Base-by-base conservation (phyloP, 2,329 filamentous ascomycete genomes). In the Neobulgaria alba region DNA sequence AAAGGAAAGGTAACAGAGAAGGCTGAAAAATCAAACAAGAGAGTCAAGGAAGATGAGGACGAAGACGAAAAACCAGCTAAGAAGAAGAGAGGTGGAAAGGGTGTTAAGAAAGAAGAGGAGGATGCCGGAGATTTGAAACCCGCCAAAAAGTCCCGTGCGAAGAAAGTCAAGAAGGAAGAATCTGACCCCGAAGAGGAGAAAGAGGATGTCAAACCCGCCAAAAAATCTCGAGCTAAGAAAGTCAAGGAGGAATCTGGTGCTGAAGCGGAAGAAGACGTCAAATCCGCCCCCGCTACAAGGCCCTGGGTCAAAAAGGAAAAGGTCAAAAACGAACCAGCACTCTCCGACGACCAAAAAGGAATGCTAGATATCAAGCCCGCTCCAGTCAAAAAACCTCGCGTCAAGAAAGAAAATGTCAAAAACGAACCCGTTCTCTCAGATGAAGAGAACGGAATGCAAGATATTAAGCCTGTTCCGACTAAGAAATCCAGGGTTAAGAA, bases 241-340 rank as follows among this genome's bases (percentile, higher is more conserved):
- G 51, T 51, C 12, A 49, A 53, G 33, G 42, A 50, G 3, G 41
- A 51, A 18, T 46, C 50, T 17, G 40, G 46, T 12, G 43, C 42
- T 2, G 41, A 47, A 2, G 48, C 45, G 2, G 19, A 46, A 5
- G 38, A 10, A 39, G 47, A 46, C 15, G 33, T 46, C 33, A 51
- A 56, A 38, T 44, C 40, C 16, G 33, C 47, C 14, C 46, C 42
- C 26, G 31, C 48, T 15, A 52, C 37, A 46, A 59, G 58, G 33
- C 31, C 46, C 35, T 40, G 43, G 5, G 51, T 44, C 9, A 67
- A 68, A 52, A 67, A 66, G 47, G 31, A 68, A 52, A 67, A 66
- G 47, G 31, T 52, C 20, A 51, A 57, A 34, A 46, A 54, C 5
- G 49, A 53, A 29, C n/a, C n/a, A n/a, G n/a, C n/a, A n/a, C n/a